Evolutionary conservation across 768 basidiomycete genomes (phyloP), one percentile per base, ranked within the genome.

Genomic region (Dentipellis sp.): DNA sequence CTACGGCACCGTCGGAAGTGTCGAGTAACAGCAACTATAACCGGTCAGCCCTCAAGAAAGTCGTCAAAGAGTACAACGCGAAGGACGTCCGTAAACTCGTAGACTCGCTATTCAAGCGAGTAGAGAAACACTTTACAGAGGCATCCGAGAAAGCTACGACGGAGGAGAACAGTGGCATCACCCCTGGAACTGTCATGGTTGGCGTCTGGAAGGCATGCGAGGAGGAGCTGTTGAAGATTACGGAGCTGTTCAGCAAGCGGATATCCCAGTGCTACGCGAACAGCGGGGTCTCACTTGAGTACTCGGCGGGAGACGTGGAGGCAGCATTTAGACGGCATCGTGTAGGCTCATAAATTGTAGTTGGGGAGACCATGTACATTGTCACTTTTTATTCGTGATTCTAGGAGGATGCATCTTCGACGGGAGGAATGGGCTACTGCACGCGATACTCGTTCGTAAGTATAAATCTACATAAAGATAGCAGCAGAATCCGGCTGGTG

Each of bases 81-180:
- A 98, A 97, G 70, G 95, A 98, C 67, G 72, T 98, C 11, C 85
- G 90, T 38, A 95, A 95, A 67, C 78, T 88, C 58, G 74, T 95
- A 52, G 95, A 97, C 55, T 80, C 80, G 8, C 75, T 98, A 38
- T 86, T 85, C 70, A 91, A 91, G 66, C 83, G 95, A 10, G 91
- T 98, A 29, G 91, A 95, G 70, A 98, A 98, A 69, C 95, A 98
- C 66, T 97, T 97, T 65, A 86, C 86, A 6, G 91, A 94, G 63
- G 82, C 81, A 1, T 83, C 85, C 10, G 87, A 86, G 59, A 86
- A 82, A 60, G 66, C 78, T 3, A 79, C 78, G 10, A 50, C 48
- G 17, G 76, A 72, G 3, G 82, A 85, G 57, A 67, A 72, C 58
- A 72, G 73, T 35, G 76, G 75, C 37, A 80, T 82, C 56, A 70